phyloP scores from a whole-genome alignment of 2,329 filamentous ascomycete species.

The Claviceps sp. region DNA sequence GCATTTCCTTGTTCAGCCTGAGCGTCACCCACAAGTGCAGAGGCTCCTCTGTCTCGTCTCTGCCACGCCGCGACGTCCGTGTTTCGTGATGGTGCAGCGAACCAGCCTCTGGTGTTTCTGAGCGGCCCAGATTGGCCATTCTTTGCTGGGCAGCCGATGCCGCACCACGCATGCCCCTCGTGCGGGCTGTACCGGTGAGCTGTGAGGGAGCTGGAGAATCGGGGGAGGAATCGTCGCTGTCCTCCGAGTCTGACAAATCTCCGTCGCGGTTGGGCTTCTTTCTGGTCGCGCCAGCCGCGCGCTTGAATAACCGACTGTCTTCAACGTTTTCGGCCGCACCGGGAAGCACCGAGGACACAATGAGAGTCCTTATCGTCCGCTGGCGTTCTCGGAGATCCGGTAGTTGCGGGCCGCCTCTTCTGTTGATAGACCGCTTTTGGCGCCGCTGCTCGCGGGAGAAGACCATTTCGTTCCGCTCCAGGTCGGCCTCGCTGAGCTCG shows the following conservation, averaged over 20 bases:
- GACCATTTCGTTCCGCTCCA: slow-evolving; percentile 82
- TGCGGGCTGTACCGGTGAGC: slow-evolving; percentile 67
- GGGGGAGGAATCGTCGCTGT: slow-evolving; percentile 75
- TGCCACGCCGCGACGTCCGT: slow-evolving; percentile 48
- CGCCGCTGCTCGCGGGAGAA: slow-evolving; percentile 87
- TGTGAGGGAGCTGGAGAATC: slow-evolving; percentile 75
- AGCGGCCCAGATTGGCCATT: slow-evolving; percentile 70
- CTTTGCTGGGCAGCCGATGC: slow-evolving; percentile 77
- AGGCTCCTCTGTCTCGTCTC: slow-evolving; percentile 71
- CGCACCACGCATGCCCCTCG: slow-evolving; percentile 77
- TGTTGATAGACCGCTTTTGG: slow-evolving; percentile 90
- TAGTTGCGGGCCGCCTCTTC: slow-evolving; percentile 78
- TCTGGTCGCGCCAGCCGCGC: slow-evolving; percentile 46
- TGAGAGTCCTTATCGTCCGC: slow-evolving; percentile 79
- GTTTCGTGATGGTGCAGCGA: slow-evolving; percentile 55
- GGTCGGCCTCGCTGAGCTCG: slow-evolving; percentile 78
- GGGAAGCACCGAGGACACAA: slow-evolving; percentile 86
- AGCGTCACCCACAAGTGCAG: slow-evolving; percentile 61
- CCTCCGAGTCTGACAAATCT: slow-evolving; percentile 75
- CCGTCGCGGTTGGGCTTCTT: slow-evolving; percentile 46
- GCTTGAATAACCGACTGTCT: slow-evolving; percentile 78
- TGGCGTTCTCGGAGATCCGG: slow-evolving; percentile 95
- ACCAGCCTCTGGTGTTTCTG: slow-evolving; percentile 73
- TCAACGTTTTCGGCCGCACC: slow-evolving; percentile 71
- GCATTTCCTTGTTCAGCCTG: slow-evolving; percentile 56